Conservation (phyloP, 2,329 filamentous ascomycete genomes). For the Decorospora gaudefroyi region DNA sequence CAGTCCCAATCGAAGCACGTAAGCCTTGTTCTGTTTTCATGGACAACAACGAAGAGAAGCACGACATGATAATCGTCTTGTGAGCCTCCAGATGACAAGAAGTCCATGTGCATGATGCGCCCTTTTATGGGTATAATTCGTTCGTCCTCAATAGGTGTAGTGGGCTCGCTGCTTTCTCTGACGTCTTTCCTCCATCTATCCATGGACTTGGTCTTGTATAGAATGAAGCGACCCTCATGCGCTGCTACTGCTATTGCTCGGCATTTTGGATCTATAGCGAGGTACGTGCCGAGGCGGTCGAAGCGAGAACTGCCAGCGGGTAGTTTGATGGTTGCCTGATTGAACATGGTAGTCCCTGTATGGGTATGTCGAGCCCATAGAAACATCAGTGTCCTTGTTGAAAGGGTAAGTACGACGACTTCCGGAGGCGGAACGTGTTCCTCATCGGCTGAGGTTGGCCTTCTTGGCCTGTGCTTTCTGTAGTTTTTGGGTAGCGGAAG, state of each 20-base stretch:
- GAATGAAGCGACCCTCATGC: conserved; percentile 68
- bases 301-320: conserved; percentile 60
- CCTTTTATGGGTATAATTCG: conserved; percentile 55
- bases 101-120: conserved; percentile 87
- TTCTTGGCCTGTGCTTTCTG: conserved; percentile 16
- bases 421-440: conserved; percentile 66
- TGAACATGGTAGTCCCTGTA: conserved; percentile 62
- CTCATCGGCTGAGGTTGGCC: conserved; percentile 27
- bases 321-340: conserved; percentile 62
- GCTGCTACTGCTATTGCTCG: conserved; percentile 70
- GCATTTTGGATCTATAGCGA: conserved; percentile 76
- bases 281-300: conserved; percentile 64
- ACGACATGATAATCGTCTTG: conserved; percentile 70
- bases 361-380: conserved; percentile 63
- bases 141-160: conserved; percentile 63
- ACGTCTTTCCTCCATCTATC: conserved; percentile 55
- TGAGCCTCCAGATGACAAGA: conserved; percentile 73
- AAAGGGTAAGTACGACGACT: conserved; percentile 75
- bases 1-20: conserved; percentile 59
- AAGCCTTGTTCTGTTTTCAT: conserved; percentile 53
- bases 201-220: conserved; percentile 70
- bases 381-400: conserved; percentile 74
- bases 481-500: conserved; percentile 25
- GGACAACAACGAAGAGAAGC: conserved; percentile 66
- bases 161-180: conserved; percentile 48